Evolutionary conservation across 1,284 basidiomycete species (phyloP), one percentile per base, ranked within the genome.

Genomic region (Tylopilus sp.): DNA sequence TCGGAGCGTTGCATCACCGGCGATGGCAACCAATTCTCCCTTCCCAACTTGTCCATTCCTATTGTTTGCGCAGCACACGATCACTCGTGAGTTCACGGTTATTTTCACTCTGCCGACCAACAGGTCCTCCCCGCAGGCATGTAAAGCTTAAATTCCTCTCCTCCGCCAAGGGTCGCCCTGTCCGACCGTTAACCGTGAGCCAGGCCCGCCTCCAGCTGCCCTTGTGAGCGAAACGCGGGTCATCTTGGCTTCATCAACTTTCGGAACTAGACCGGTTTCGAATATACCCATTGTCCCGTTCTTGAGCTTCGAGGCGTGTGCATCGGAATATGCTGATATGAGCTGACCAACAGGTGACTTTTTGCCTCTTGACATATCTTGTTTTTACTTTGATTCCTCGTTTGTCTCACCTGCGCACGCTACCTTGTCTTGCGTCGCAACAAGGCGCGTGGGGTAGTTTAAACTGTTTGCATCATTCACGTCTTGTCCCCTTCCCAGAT

Each of bases 241-340:
- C 48, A 61, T 65, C 56, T 48, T 46, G 44, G 33, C 35, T 43
- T 26, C 41, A 50, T 41, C 48, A 19, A 41, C 21, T 44, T 50
- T 54, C 64, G 65, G 64, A 63, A 53, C 63, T 69, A 67, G 56
- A 56, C 64, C 65, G 63, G 66, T 65, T 67, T 69, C 66, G 63
- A 66, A 66, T 55, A 54, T 65, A 56, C 41, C 42, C 66, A 63
- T 65, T 68, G 62, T 67, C 61, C 53, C 39, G 30, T 52, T 61
- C 51, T 54, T 47, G 48, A 53, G 39, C 49, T 44, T 55, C 50
- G 41, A 41, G 18, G 49, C 58, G 49, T 49, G 44, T 48, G 44
- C 45, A 50, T 53, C 49, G 38, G 46, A 42, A 48, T 52, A 29
- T 36, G 41, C 16, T 46, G 50, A 65, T 60, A 57, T 60, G 53